Evolutionary conservation across 2,329 filamentous ascomycete genomes (phyloP).

Genomic region (Acrocalymma vagum): DNA sequence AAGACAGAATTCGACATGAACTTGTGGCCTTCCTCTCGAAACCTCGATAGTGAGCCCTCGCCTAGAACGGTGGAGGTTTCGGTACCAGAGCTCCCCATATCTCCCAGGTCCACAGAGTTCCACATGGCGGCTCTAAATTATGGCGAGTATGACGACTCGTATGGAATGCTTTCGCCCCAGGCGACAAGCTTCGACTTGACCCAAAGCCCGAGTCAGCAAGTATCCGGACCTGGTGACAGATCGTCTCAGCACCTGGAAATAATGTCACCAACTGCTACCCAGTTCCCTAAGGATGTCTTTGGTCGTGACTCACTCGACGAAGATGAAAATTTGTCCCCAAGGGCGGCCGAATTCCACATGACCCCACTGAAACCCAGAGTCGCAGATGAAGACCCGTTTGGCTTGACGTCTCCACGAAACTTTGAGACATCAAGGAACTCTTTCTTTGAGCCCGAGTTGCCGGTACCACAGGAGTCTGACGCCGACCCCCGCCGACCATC

Average conservation of each 20-base stretch:
- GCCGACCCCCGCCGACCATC: conserved; percentile 41
- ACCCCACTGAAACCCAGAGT: conserved; percentile 41
- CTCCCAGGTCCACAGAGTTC: conserved; percentile 34
- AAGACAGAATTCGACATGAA: conserved; percentile 38
- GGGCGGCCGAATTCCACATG: conserved; percentile 48
- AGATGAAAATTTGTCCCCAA: conserved; percentile 45
- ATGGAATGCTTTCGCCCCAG: conserved; percentile 26
- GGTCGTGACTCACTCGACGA: conserved; percentile 43
- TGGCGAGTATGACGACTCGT: conserved; percentile 21
- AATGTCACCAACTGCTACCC: conserved; percentile 50
- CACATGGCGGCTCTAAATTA: conserved; percentile 18
- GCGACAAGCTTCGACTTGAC: conserved; percentile 25
- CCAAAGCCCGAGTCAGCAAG: conserved; percentile 1
- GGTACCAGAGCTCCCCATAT: conserved; percentile 26
- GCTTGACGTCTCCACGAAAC: conserved; percentile 49
- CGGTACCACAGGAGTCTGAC: conserved; percentile 24
- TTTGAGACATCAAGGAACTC: conserved; percentile 49
- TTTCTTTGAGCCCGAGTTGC: conserved; percentile 30
- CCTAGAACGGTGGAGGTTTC: conserved; percentile 17
- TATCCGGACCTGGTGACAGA: neutral
- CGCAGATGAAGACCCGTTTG: conserved; percentile 47
- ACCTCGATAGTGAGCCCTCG: conserved; percentile 28
- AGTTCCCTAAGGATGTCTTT: conserved; percentile 45
- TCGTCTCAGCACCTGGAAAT: conserved; percentile 22
- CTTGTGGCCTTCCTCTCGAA: conserved; percentile 39